phyloP scores from a whole-genome alignment of 768 basidiomycete genomes.

The Podaxis carcinomalis region DNA sequence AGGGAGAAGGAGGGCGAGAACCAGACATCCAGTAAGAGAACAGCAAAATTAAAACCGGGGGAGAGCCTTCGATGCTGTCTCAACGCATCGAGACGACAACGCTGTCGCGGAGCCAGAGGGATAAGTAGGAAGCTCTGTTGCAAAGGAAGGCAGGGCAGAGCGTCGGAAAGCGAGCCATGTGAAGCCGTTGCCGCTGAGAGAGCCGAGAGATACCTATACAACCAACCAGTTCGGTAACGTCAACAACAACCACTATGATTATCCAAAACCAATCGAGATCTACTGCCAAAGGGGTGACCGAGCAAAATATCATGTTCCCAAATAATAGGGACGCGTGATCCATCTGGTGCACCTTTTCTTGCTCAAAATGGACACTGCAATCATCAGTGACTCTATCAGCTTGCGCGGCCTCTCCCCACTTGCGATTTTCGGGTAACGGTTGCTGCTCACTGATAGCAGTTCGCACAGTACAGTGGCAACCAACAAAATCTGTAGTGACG shows the following conservation, averaged over 20 bases:
- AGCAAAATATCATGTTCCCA: conserved; percentile 4
- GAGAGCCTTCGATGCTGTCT: conserved; percentile 33
- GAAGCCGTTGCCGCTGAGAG: conserved; percentile 11
- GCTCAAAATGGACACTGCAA: background rate
- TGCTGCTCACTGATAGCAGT: background rate
- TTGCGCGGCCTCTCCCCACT: background rate
- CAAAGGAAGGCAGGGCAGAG: conserved; percentile 20
- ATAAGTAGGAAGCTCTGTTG: conserved; percentile 19
- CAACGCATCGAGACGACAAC: conserved; percentile 35
- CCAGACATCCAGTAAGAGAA: conserved; percentile 43
- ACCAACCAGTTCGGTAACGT: conserved; percentile 13
- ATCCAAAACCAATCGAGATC: conserved; percentile 9
- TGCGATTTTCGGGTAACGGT: background rate
- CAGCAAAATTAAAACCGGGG: conserved; percentile 29
- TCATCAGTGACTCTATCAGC: background rate
- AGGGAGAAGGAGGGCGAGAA: conserved; percentile 42
- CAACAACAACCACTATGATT: conserved; percentile 5
- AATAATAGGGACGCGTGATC: conserved; percentile 9
- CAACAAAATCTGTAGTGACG: conserved; percentile 1
- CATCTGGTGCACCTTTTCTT: background rate
- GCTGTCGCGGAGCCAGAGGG: conserved; percentile 15
- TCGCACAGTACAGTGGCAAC: conserved; percentile 8
- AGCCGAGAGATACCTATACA: conserved; percentile 5
- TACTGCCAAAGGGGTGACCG: background rate
- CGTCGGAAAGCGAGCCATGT: conserved; percentile 11